Conservation (phyloP, 257 asterid species). For the Solanum peruvianum region DNA sequence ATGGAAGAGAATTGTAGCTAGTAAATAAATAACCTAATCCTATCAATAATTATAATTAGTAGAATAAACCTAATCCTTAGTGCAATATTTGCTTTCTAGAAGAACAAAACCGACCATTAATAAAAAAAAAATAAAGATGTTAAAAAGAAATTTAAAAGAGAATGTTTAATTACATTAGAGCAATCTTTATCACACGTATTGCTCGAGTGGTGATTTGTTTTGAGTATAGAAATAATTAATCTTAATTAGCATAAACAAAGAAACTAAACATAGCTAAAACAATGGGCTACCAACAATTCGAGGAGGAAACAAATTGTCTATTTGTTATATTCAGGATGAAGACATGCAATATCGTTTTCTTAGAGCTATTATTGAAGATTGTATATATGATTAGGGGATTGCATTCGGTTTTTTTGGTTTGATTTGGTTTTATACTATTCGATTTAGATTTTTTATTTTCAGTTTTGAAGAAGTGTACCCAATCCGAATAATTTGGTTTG, state of each 20-base stretch:
- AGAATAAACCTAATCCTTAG: conserved; percentile 21
- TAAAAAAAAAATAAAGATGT: conserved; percentile 21
- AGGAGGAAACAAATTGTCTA: neutral
- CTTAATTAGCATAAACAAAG: neutral
- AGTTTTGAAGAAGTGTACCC: no score
- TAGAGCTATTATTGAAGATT: neutral
- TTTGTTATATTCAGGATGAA: neutral
- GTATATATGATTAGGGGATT: neutral
- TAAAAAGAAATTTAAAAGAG: neutral
- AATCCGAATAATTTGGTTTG: no score
- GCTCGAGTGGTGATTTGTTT: neutral
- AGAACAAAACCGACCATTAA: conserved; percentile 44
- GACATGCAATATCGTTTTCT: neutral
- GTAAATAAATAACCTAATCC: conserved; percentile 10
- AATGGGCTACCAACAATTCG: neutral
- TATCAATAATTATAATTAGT: conserved; percentile 7
- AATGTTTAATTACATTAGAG: conserved; percentile 9
- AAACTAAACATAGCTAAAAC: neutral
- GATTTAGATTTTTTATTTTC: no score
- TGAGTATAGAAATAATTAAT: neutral
- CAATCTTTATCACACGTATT: conserved; percentile 7
- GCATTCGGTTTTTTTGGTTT: no score
- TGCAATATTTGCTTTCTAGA: conserved; percentile 26
- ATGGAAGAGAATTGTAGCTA: neutral
- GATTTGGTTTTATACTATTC: no score